Conservation (phyloP, 768 basidiomycete genomes). For the Podaxis sp. region DNA sequence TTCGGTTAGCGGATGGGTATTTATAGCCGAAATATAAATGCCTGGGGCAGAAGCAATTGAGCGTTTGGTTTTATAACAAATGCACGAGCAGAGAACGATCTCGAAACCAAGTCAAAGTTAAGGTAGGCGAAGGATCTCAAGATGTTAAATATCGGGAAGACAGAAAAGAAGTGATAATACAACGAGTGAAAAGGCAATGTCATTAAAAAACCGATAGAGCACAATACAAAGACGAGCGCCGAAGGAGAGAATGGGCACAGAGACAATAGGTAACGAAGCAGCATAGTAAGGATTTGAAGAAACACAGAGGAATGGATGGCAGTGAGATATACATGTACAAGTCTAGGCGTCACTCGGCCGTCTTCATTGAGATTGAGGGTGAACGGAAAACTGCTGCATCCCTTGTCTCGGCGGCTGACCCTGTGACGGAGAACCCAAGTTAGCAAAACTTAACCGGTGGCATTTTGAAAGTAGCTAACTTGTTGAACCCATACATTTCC, state of each 20-base stretch:
- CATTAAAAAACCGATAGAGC: neutral
- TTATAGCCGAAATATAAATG: too few relatives aligned
- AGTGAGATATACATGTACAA: neutral
- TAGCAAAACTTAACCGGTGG: neutral
- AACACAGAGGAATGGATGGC: neutral
- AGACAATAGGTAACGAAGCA: neutral
- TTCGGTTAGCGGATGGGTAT: neutral
- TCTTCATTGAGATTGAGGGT: constrained; percentile 16
- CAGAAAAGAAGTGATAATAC: neutral
- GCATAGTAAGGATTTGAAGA: neutral
- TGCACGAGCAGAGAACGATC: neutral
- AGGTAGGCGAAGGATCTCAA: neutral
- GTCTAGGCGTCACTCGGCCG: neutral
- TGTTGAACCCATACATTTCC: constrained; percentile 15
- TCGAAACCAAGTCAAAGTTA: neutral
- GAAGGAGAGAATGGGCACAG: neutral
- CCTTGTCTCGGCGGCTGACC: constrained; percentile 18
- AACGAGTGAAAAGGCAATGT: neutral
- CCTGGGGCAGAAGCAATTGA: neutral
- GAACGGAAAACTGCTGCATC: constrained; percentile 28
- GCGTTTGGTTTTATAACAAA: neutral
- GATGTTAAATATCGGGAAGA: neutral
- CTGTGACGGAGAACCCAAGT: constrained; percentile 2
- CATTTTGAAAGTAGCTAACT: neutral
- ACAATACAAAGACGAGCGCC: neutral